Conservation (phyloP, 208 protist species). For the Leishmania tropica region DNA sequence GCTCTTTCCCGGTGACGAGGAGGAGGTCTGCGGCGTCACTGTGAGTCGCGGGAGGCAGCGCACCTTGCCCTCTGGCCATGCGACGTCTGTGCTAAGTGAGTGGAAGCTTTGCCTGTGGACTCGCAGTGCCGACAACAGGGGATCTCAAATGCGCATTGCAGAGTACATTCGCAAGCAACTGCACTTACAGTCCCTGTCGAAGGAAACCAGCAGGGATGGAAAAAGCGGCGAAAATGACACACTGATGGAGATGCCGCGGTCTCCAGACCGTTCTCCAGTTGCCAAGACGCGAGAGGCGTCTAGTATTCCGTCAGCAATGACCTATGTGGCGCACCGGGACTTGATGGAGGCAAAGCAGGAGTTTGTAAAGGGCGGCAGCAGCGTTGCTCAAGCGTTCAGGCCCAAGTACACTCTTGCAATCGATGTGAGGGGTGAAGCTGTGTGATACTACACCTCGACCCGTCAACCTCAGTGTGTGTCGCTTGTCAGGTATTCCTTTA, state of each 20-base stretch:
- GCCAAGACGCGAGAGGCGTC: constrained; percentile 24
- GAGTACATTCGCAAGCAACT: constrained; percentile 62
- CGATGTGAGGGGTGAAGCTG: neutral
- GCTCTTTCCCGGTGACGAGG: constrained; percentile 72
- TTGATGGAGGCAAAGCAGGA: constrained; percentile 80
- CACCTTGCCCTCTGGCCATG: constrained; percentile 12
- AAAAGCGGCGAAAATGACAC: neutral
- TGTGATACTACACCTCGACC: neutral
- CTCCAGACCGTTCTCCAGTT: constrained; percentile 2
- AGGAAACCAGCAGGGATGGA: neutral
- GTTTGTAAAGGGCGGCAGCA: constrained; percentile 32
- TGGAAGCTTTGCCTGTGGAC: constrained; percentile 91
- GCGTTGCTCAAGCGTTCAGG: constrained; percentile 30
- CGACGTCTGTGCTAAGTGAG: constrained; percentile 28
- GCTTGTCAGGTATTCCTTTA: neutral
- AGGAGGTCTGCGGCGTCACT: constrained; percentile 86
- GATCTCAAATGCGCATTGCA: constrained; percentile 67
- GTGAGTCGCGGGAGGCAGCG: constrained; percentile 59
- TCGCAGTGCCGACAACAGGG: constrained; percentile 66
- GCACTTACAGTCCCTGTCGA: neutral
- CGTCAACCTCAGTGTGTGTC: neutral
- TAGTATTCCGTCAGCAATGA: constrained; percentile 26
- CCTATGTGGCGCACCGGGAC: constrained; percentile 73
- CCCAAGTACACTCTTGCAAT: constrained; percentile 54
- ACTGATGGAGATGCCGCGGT: neutral